Evolutionary conservation across 495 filamentous ascomycete species (phyloP).

Genomic region (Antarctomyces pellizariae): DNA sequence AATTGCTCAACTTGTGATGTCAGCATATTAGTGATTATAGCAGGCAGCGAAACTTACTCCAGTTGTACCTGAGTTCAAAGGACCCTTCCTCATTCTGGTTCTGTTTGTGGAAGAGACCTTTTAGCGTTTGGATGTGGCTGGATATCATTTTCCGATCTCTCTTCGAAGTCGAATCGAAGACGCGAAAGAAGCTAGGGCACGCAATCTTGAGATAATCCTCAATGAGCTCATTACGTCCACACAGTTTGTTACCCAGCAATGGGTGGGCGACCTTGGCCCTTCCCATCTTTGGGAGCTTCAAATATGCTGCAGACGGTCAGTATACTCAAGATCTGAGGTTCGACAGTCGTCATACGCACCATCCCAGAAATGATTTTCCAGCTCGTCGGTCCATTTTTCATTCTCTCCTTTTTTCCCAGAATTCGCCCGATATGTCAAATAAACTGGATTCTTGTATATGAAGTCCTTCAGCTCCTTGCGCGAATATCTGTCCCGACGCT

Average conservation of each 20-base stretch:
- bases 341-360: slow-evolving; percentile 28
- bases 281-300: slow-evolving; percentile 62
- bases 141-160: slow-evolving; percentile 76
- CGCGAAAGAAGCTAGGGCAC: slow-evolving; percentile 16
- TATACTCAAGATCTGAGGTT: background rate
- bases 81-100: slow-evolving; percentile 20
- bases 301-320: slow-evolving; percentile 33
- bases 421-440: slow-evolving; percentile 41
- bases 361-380: slow-evolving; percentile 77
- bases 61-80: slow-evolving; percentile 11
- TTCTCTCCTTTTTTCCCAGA: slow-evolving; percentile 17
- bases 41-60: background rate
- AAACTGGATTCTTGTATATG: slow-evolving; percentile 27
- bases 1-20: slow-evolving; percentile 13
- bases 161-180: slow-evolving; percentile 20
- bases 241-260: slow-evolving; percentile 44
- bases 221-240: slow-evolving; percentile 84
- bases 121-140: slow-evolving; percentile 93
- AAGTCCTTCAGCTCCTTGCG: slow-evolving; percentile 1
- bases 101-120: slow-evolving; percentile 46
- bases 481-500: slow-evolving; percentile 10
- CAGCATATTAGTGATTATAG: slow-evolving; percentile 5
- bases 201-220: slow-evolving; percentile 49
- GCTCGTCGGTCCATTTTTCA: slow-evolving; percentile 45
- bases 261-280: slow-evolving; percentile 50